phyloP scores from a whole-genome alignment of 2,329 filamentous ascomycete genomes.

The Colletotrichum incanum region DNA sequence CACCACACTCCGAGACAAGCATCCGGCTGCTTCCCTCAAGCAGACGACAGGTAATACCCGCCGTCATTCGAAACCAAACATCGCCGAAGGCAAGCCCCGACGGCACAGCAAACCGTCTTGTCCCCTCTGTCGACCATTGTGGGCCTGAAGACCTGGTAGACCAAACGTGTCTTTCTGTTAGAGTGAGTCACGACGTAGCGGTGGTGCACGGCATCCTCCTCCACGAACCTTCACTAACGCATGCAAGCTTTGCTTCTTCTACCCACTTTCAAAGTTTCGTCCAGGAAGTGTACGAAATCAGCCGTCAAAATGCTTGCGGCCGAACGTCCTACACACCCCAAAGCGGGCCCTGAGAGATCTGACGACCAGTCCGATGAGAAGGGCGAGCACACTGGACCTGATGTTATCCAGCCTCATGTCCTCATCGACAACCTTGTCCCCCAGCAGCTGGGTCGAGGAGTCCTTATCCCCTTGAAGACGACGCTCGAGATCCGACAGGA shows the following conservation, averaged over 20 bases:
- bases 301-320: slow-evolving; percentile 31
- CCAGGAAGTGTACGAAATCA: slow-evolving; percentile 6
- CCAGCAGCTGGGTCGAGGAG: slow-evolving; percentile 59
- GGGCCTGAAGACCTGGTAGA: neutral
- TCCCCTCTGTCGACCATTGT: neutral
- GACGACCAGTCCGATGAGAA: slow-evolving; percentile 32
- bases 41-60: neutral
- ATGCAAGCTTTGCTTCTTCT: neutral
- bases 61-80: neutral
- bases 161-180: slow-evolving; percentile 9
- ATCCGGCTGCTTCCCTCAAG: neutral
- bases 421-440: slow-evolving; percentile 56
- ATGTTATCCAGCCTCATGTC: slow-evolving; percentile 45
- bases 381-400: slow-evolving; percentile 41
- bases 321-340: slow-evolving; percentile 22
- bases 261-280: neutral
- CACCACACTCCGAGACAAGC: neutral
- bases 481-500: slow-evolving; percentile 74
- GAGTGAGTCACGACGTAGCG: slow-evolving; percentile 25
- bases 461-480: slow-evolving; percentile 76
- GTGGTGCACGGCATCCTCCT: neutral
- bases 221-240: neutral
- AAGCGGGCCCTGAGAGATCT: slow-evolving; percentile 19
- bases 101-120: neutral
- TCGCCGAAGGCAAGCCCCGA: neutral